Base-by-base conservation (phyloP, 75 land plant species). In the Azolla pinnata region DNA sequence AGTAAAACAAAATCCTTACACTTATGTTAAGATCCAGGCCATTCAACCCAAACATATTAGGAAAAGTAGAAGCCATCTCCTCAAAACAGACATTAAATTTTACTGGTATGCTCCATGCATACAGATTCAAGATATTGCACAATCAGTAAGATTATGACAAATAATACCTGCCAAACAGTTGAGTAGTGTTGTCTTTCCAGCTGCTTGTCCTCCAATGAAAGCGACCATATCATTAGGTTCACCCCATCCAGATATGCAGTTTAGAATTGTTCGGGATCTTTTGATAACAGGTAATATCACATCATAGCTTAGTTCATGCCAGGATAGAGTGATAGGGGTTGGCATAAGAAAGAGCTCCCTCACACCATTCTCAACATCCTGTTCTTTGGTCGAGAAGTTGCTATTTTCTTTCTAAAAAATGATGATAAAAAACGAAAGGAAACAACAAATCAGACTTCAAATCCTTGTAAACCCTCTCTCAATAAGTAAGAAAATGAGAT, bases 221-320 rank as follows among this genome's bases (percentile, higher is more conserved):
- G 34, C 71, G 51, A 68, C 71, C 64, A 68, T 68, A 23, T 68
- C 71, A 9, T 55, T 63, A 30, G 71, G 71, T 31, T 54, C 54
- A 40, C 58, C 71, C 64, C 64, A 68, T 20, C 71, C 71, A 2
- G 71, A 68, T 27, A 68, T 64, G 54, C 8, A 38, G 26, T 42
- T 55, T 14, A 68, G 56, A 45, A 68, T 30, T 23, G 71, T 54
- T 26, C 58, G 49, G 33, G 63, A 31, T 38, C 57, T 44, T 19
- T 59, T 42, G 54, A 68, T 68, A 21, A 40, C 29, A 4, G 71
- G 71, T 21, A 68, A 52, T 33, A 68, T 38, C 26, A 68, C 25
- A 42, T 68, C 64, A 46, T 68, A 68, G 35, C 48, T 61, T 42
- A 68, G 64, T 57, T 68, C 71, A 61, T 68, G 71, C 71, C 71